Evolutionary conservation across 2,329 filamentous ascomycete species (phyloP).

Genomic region (Blastomyces gilchristii): DNA sequence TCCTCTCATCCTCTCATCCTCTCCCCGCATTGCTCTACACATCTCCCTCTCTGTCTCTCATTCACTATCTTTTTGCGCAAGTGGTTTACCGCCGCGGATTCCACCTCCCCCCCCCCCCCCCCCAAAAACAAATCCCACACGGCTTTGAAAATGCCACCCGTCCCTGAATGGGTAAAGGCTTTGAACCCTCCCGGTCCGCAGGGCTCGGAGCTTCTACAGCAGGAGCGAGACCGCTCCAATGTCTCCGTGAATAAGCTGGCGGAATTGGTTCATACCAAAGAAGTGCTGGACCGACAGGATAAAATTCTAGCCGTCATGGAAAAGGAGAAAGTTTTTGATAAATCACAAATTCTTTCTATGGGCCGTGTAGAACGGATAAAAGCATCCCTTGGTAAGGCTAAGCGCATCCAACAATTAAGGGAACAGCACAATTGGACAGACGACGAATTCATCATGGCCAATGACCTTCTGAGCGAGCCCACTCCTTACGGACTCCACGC

Average conservation of each 20-base stretch:
- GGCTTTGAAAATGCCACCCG: conserved; percentile 27
- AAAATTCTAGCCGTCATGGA: conserved; percentile 55
- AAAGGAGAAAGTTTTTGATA: conserved; percentile 62
- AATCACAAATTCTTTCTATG: conserved; percentile 65
- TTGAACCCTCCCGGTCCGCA: conserved; percentile 57
- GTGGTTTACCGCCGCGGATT: background rate
- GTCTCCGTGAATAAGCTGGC: conserved; percentile 58
- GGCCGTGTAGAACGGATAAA: conserved; percentile 60
- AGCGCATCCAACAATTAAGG: conserved; percentile 57
- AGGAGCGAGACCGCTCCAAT: conserved; percentile 57
- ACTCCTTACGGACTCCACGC: conserved; percentile 65
- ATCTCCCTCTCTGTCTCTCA: background rate
- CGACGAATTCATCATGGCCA: conserved; percentile 55
- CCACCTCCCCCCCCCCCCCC: background rate
- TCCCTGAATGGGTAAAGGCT: conserved; percentile 56
- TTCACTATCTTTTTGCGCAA: background rate
- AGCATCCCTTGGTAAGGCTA: conserved; percentile 58
- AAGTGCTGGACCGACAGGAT: conserved; percentile 51
- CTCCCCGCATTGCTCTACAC: background rate
- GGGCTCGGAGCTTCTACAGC: conserved; percentile 57
- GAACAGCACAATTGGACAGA: conserved; percentile 56
- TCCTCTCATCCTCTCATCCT: too few relatives aligned
- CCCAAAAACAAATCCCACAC: background rate
- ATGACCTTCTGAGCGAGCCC: conserved; percentile 61
- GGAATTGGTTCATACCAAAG: conserved; percentile 58